Percentiles rank a stretch among this genome's conserved stretches.
Evolutionary conservation across 179 eudicot genomes (phyloP).

Genomic region (Patellifolia procumbens): DNA sequence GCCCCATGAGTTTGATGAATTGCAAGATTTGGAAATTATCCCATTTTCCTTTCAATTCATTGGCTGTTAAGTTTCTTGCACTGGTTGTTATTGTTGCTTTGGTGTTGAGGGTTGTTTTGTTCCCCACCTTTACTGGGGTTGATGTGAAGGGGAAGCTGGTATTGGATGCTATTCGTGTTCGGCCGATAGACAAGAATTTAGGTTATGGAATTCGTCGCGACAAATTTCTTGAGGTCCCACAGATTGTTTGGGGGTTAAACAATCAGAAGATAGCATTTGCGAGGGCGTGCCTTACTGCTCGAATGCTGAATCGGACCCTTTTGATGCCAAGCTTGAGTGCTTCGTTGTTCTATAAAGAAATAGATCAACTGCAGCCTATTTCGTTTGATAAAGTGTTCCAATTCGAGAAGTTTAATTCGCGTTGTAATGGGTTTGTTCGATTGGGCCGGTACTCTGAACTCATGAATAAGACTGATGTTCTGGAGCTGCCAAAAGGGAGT

Average conservation of each 20-base stretch:
- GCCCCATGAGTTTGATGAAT: too few species aligned
- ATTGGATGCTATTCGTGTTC: too few species aligned
- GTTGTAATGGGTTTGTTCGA: conserved; percentile 72
- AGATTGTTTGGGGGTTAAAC: conserved; percentile 93
- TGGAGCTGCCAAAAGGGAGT: conserved; percentile 78
- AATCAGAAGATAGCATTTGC: conserved; percentile 97
- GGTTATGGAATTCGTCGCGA: conserved; percentile 31
- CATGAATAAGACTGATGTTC: conserved; percentile 42
- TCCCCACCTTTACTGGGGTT: too few species aligned
- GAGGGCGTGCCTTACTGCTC: conserved; percentile 85
- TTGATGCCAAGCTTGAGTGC: conserved; percentile 96
- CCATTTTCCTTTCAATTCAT: too few species aligned
- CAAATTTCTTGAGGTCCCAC: conserved; percentile 87
- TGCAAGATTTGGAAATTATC: too few species aligned
- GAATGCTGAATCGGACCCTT: conserved; percentile 74
- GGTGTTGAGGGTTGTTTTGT: too few species aligned
- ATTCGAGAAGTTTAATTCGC: conserved; percentile 61
- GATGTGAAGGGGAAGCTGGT: too few species aligned
- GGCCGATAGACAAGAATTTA: too few species aligned
- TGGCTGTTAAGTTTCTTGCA: too few species aligned
- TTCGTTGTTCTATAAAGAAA: conserved; percentile 85
- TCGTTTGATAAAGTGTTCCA: conserved; percentile 78
- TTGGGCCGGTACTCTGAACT: conserved; percentile 58
- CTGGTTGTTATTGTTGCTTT: too few species aligned
- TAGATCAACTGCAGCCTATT: conserved; percentile 68